Conservation (phyloP, 768 basidiomycete genomes). For the Leccinum broughii region DNA sequence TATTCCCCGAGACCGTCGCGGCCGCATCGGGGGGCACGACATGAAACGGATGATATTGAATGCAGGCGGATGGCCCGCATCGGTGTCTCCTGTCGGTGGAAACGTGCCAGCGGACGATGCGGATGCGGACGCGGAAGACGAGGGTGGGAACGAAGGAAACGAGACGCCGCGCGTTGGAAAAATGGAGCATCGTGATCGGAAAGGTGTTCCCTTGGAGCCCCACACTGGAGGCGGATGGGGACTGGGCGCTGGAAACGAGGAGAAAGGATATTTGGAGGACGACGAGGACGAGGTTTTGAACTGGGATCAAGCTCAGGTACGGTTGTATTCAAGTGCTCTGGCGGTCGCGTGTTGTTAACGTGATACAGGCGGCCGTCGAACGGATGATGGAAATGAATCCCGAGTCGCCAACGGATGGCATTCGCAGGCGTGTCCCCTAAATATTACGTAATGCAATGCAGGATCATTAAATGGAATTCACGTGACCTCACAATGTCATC, state of each 20-base stretch:
- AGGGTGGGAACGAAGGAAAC: constrained; percentile 49
- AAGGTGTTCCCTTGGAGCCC: constrained; percentile 22
- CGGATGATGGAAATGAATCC: constrained; percentile 56
- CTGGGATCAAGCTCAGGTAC: constrained; percentile 72
- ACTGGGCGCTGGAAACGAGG: constrained; percentile 60
- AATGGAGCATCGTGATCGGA: constrained; percentile 34
- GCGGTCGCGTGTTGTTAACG: background rate
- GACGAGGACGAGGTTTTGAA: constrained; percentile 64
- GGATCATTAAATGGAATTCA: background rate
- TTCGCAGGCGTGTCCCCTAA: constrained; percentile 27
- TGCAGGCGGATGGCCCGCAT: constrained; percentile 26
- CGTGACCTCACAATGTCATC: constrained; percentile 10
- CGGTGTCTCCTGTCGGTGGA: constrained; percentile 11
- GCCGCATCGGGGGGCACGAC: constrained; percentile 57
- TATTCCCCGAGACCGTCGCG: constrained; percentile 74
- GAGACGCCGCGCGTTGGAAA: constrained; percentile 57
- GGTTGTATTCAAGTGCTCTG: background rate
- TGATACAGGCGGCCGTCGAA: constrained; percentile 50
- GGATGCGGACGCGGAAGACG: constrained; percentile 33
- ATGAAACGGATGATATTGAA: constrained; percentile 31
- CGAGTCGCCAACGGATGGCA: constrained; percentile 25
- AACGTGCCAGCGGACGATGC: constrained; percentile 25
- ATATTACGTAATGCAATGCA: constrained; percentile 8
- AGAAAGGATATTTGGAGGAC: constrained; percentile 56
- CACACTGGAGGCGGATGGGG: constrained; percentile 75